Evolutionary conservation across 257 asterid species (phyloP).

Genomic region (Solanum megistacrolobum): DNA sequence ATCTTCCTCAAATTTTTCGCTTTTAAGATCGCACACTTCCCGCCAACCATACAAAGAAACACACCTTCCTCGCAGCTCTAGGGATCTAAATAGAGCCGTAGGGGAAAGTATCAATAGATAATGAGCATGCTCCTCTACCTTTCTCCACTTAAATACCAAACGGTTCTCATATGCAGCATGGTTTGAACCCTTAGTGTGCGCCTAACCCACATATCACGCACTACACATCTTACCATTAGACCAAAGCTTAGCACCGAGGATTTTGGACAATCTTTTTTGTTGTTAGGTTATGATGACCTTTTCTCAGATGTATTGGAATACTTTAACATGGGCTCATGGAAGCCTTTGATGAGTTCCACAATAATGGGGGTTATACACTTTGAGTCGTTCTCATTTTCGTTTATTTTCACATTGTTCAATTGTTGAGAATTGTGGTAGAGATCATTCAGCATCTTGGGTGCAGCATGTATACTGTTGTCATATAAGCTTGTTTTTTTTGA

Average conservation of each 20-base stretch:
- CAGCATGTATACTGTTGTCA: neutral
- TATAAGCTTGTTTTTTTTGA: neutral
- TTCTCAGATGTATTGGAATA: neutral
- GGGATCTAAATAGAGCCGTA: neutral
- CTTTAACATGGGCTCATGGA: neutral
- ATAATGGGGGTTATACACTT: neutral
- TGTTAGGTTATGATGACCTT: neutral
- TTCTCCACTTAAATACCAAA: neutral
- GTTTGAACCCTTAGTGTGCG: neutral
- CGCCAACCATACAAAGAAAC: neutral
- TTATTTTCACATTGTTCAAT: neutral
- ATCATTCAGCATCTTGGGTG: neutral
- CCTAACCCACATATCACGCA: neutral
- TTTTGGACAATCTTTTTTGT: neutral
- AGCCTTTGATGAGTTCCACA: neutral
- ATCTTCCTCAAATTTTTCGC: neutral
- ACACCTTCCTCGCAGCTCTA: neutral
- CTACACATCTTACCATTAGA: neutral
- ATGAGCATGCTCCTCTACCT: neutral
- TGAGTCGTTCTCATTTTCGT: neutral
- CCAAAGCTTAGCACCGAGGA: neutral
- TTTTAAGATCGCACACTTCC: neutral
- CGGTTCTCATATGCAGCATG: neutral
- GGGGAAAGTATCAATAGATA: neutral
- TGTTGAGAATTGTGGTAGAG: neutral